Conservation (phyloP, 441 rosid genomes). For the Erysimum cheiri region DNA sequence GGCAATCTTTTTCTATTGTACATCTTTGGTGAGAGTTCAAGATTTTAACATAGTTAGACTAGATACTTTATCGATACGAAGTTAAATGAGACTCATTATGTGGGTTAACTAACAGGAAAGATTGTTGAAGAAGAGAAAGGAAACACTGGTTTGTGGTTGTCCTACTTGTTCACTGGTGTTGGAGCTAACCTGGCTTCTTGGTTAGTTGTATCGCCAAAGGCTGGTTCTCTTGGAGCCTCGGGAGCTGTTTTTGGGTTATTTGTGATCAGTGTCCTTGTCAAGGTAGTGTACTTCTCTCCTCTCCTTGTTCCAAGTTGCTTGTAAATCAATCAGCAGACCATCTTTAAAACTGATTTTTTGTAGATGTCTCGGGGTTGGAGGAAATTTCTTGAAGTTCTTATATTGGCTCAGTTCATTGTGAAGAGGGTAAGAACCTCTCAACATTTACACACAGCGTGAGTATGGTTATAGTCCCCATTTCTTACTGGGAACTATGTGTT, state of each 20-base stretch:
- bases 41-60: background rate
- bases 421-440: constrained; percentile 3
- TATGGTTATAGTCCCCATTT: background rate
- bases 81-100: background rate
- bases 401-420: constrained; percentile 2
- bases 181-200: background rate
- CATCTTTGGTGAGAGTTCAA: constrained; percentile 6
- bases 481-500: background rate
- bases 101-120: constrained; percentile 11
- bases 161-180: background rate
- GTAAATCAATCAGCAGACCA: background rate
- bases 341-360: background rate
- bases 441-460: background rate
- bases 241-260: constrained; percentile 6
- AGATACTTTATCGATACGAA: background rate
- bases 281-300: background rate
- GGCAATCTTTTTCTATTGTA: background rate
- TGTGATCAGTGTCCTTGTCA: background rate
- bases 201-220: background rate
- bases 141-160: background rate
- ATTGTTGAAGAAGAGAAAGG: constrained; percentile 5
- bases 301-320: background rate
- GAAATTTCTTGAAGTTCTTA: background rate
- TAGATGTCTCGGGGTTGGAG: background rate
- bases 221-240: background rate